phyloP scores from a whole-genome alignment of 495 filamentous ascomycete genomes.

The Cercophora scortea region DNA sequence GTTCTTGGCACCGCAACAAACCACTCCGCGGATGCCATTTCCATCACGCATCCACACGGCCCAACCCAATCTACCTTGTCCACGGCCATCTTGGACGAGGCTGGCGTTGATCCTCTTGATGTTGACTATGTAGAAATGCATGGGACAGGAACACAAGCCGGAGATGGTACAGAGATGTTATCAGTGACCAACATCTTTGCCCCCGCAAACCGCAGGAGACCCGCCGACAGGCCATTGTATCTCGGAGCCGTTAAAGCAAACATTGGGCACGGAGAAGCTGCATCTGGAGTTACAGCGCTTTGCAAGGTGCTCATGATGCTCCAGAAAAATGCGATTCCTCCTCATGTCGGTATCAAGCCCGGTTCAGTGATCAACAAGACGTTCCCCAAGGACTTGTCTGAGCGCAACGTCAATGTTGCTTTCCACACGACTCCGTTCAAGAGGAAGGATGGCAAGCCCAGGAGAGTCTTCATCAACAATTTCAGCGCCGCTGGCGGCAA shows the following conservation, averaged over 20 bases:
- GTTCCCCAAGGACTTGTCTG: conserved; percentile 65
- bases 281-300: conserved; percentile 74
- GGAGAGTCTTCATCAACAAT: conserved; percentile 62
- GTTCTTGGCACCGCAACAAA: conserved; percentile 64
- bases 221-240: conserved; percentile 61
- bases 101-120: conserved; percentile 63
- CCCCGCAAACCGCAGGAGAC: conserved; percentile 55
- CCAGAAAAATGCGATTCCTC: conserved; percentile 72
- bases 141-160: conserved; percentile 81
- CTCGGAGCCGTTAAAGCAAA: conserved; percentile 85
- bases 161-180: conserved; percentile 71
- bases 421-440: conserved; percentile 55
- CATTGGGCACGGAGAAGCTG: conserved; percentile 83
- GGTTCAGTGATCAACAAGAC: conserved; percentile 61
- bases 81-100: conserved; percentile 56
- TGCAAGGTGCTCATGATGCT: conserved; percentile 87
- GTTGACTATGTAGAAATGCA: conserved; percentile 84
- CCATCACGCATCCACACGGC: conserved; percentile 77
- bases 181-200: conserved; percentile 78
- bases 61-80: conserved; percentile 67
- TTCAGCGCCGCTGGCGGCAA: conserved; percentile 66
- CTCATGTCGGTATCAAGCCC: conserved; percentile 82
- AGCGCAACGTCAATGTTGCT: conserved; percentile 65
- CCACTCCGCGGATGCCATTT: conserved; percentile 66
- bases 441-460: conserved; percentile 50